phyloP scores from a whole-genome alignment of 1,284 basidiomycete species.

The Fomitiporia mediterranea region DNA sequence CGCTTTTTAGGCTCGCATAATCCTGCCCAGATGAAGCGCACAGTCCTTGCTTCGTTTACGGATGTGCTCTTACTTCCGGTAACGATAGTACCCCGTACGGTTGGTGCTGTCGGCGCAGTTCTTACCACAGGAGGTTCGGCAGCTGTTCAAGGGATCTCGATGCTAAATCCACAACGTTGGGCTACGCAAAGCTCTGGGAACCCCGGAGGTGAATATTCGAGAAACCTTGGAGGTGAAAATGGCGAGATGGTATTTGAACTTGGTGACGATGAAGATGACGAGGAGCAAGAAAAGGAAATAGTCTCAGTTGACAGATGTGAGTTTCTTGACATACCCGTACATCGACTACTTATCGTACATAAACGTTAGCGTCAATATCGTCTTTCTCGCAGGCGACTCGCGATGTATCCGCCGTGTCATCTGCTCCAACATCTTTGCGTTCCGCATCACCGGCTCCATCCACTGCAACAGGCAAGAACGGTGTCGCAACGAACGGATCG shows the following conservation, averaged over 20 bases:
- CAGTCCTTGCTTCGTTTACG: slow-evolving; percentile 88
- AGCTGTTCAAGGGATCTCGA: slow-evolving; percentile 78
- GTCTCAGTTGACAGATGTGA: slow-evolving; percentile 6
- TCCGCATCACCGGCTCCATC: slow-evolving; percentile 15
- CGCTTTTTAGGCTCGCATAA: slow-evolving; percentile 83
- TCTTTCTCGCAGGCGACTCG: slow-evolving; percentile 18
- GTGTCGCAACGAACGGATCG: slow-evolving; percentile 21
- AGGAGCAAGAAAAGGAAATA: slow-evolving; percentile 11
- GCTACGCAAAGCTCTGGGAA: slow-evolving; percentile 30
- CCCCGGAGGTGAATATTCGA: slow-evolving; percentile 33
- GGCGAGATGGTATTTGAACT: slow-evolving; percentile 57
- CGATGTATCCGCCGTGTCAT: slow-evolving; percentile 11
- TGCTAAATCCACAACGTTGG: slow-evolving; percentile 87
- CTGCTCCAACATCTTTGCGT: slow-evolving; percentile 10
- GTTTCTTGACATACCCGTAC: neutral
- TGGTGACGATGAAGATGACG: slow-evolving; percentile 49
- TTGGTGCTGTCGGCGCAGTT: slow-evolving; percentile 74
- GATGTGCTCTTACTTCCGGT: slow-evolving; percentile 89
- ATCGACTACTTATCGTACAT: neutral
- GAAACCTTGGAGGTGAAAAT: slow-evolving; percentile 36
- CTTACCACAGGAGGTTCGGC: slow-evolving; percentile 67
- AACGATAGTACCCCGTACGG: slow-evolving; percentile 90
- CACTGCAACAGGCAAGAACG: slow-evolving; percentile 6
- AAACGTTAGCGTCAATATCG: slow-evolving; percentile 18
- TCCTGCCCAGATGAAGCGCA: slow-evolving; percentile 89